These are phyloP conservation scores for Pyrenophora teres DNA, from an alignment of 2,329 filamentous ascomycete species.

Conservation along the genomic window DNA sequence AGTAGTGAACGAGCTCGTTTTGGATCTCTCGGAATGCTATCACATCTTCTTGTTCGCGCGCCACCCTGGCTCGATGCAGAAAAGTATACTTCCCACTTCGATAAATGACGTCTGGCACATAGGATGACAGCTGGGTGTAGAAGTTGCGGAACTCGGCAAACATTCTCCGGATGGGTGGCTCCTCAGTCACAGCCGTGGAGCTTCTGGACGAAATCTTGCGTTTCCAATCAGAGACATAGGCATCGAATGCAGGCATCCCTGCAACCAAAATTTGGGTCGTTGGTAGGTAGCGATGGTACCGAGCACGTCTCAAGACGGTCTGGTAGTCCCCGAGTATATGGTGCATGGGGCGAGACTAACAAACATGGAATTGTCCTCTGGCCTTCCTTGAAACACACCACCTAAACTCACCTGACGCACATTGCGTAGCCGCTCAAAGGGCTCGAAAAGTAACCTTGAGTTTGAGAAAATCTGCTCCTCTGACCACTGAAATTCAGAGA, in stretches of 20 bases:
- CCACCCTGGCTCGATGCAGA: constrained; percentile 43
- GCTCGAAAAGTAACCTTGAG: constrained; percentile 31
- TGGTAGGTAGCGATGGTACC: constrained; percentile 28
- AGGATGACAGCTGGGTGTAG: constrained; percentile 27
- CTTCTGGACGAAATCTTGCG: constrained; percentile 16
- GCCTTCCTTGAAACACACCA: constrained; percentile 30
- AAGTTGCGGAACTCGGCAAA: constrained; percentile 44
- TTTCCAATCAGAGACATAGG: constrained; percentile 32
- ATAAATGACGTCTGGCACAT: constrained; percentile 20
- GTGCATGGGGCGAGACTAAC: constrained; percentile 4
- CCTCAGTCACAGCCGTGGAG: constrained; percentile 11
- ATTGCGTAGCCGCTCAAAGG: constrained; percentile 39
- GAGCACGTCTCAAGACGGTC: constrained; percentile 26
- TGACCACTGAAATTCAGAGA: constrained; percentile 33
- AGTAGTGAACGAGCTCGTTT: constrained; percentile 37
- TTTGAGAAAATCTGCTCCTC: constrained; percentile 28
- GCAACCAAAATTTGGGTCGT: constrained; percentile 17
- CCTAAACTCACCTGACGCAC: constrained; percentile 33
- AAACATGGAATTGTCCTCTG: constrained; percentile 21
- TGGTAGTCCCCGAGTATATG: not conserved
- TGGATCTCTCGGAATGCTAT: constrained; percentile 31
- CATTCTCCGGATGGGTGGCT: constrained; percentile 36
- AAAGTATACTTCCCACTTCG: constrained; percentile 25
- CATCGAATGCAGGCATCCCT: constrained; percentile 24
- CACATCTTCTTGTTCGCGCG: constrained; percentile 41